These are phyloP conservation scores for Aaosphaeria pasadenensis DNA, from an alignment of 2,329 filamentous ascomycete genomes.

Conservation along the genomic window DNA sequence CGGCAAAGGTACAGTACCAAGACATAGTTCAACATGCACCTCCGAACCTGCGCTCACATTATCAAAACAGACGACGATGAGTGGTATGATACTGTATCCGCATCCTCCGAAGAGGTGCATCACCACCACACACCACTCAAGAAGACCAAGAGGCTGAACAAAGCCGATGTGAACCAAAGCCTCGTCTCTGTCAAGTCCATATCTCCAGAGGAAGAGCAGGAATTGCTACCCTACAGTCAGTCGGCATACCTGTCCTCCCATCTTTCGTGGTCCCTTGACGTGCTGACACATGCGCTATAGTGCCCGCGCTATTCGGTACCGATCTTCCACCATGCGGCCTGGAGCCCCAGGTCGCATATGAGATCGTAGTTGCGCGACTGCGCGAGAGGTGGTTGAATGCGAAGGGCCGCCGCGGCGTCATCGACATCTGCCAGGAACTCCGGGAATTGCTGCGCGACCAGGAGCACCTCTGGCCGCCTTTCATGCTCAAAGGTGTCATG, in stretches of 20 bases:
- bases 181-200: background rate
- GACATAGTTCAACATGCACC: too few relatives aligned
- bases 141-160: background rate
- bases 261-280: background rate
- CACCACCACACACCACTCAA: slow-evolving; percentile 2
- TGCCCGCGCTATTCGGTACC: slow-evolving; percentile 21
- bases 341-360: slow-evolving; percentile 21
- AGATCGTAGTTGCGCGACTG: slow-evolving; percentile 15
- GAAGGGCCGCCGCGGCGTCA: slow-evolving; percentile 3
- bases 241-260: background rate
- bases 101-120: background rate
- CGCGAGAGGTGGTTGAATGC: slow-evolving; percentile 15
- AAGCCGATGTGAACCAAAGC: slow-evolving; percentile 1
- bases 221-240: slow-evolving; percentile 14
- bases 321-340: slow-evolving; percentile 21
- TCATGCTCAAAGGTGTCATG: background rate
- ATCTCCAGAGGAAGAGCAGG: slow-evolving; percentile 2
- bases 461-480: slow-evolving; percentile 1
- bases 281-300: slow-evolving; percentile 7
- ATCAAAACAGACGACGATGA: slow-evolving; percentile 4
- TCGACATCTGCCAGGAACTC: slow-evolving; percentile 10
- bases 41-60: background rate
- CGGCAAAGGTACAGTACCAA: too few relatives aligned
- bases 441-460: slow-evolving; percentile 8
- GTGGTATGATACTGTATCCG: slow-evolving; percentile 8